Evolutionary conservation across 2,329 filamentous ascomycete species (phyloP).

Genomic region (Monosporascus ibericus): DNA sequence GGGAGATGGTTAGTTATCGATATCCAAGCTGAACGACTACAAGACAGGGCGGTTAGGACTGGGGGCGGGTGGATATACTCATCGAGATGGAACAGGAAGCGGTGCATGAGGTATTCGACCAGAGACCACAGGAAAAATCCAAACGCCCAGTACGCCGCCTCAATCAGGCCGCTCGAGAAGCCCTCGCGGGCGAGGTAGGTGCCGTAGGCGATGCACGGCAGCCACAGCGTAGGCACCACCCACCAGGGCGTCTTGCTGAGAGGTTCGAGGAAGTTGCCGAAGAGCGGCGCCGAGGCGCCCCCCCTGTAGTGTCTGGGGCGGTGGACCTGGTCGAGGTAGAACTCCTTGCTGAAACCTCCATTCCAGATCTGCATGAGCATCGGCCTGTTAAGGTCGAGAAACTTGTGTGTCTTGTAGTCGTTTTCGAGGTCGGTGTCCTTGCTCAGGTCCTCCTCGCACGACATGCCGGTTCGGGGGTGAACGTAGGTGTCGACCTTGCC

Average conservation of each 20-base stretch:
- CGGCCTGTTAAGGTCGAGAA: constrained; percentile 81
- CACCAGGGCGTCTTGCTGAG: constrained; percentile 93
- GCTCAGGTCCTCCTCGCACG: constrained; percentile 76
- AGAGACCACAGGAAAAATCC: constrained; percentile 82
- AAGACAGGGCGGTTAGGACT: background rate
- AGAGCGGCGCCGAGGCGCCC: constrained; percentile 84
- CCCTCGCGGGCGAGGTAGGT: constrained; percentile 59
- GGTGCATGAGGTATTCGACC: constrained; percentile 81
- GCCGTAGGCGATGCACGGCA: constrained; percentile 73
- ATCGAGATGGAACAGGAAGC: constrained; percentile 92
- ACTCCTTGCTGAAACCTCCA: constrained; percentile 86
- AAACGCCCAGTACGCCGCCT: constrained; percentile 57
- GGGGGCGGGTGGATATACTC: constrained; percentile 50
- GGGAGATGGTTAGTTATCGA: constrained; percentile 22
- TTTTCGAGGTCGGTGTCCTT: constrained; percentile 70
- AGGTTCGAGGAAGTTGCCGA: constrained; percentile 99
- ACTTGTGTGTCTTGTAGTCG: constrained; percentile 90
- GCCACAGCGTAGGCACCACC: constrained; percentile 77
- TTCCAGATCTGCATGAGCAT: constrained; percentile 83
- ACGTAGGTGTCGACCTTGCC: constrained; percentile 25
- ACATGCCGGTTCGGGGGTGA: constrained; percentile 76
- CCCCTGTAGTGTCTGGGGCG: constrained; percentile 93
- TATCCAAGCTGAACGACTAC: background rate
- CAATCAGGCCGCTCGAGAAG: constrained; percentile 41
- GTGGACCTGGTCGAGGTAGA: constrained; percentile 95